A percentile compares a stretch with the other conserved stretches of the same genome.
These are phyloP conservation scores for Spongispora temasekensis DNA, from an alignment of 1,284 basidiomycete species.

Conservation along the genomic window DNA sequence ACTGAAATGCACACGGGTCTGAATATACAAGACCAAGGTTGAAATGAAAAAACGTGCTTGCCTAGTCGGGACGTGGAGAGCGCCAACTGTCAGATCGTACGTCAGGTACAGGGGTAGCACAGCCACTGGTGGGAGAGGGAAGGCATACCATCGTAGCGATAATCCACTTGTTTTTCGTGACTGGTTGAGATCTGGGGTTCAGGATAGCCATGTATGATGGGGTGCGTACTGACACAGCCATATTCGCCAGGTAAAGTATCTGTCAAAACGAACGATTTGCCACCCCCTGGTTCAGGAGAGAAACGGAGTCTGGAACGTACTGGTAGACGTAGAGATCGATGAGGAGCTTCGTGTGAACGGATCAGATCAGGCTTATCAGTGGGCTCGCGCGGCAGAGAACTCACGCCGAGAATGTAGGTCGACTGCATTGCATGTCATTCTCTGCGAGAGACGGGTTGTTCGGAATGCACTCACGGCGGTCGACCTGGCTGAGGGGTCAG, in stretches of 20 bases:
- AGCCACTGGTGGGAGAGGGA: neutral
- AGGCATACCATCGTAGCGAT: constrained; percentile 26
- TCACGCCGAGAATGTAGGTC: constrained; percentile 24
- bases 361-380: constrained; percentile 8
- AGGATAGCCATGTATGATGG: neutral
- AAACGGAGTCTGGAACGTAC: constrained; percentile 10
- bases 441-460: neutral
- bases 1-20: constrained; percentile 5
- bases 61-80: constrained; percentile 29
- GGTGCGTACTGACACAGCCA: constrained; percentile 28
- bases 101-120: neutral
- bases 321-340: constrained; percentile 34
- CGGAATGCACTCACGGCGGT: constrained; percentile 18
- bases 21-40: too few species aligned
- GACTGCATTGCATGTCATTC: neutral
- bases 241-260: constrained; percentile 35
- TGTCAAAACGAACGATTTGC: constrained; percentile 3
- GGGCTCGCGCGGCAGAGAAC: neutral
- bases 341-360: constrained; percentile 18
- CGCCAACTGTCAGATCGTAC: constrained; percentile 11
- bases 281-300: too few species aligned
- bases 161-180: constrained; percentile 20
- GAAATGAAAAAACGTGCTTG: constrained; percentile 1
- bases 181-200: constrained; percentile 13
- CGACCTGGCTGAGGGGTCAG: constrained; percentile 10